Evolutionary conservation across 2,329 filamentous ascomycete species (phyloP).

Genomic region (Sclerotinia spermophila): DNA sequence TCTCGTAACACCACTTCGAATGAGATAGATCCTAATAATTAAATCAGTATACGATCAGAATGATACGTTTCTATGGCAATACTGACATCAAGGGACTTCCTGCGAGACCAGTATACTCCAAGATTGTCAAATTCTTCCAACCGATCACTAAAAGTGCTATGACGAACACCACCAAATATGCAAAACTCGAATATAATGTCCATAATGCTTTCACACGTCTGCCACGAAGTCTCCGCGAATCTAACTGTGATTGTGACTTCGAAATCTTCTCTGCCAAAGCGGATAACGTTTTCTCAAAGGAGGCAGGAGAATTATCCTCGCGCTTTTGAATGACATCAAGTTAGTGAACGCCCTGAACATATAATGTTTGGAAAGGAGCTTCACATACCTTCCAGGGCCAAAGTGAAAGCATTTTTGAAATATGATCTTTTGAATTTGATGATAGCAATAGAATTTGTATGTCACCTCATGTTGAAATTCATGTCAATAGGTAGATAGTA

Average conservation of each 20-base stretch:
- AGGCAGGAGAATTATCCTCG: constrained; percentile 77
- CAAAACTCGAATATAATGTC: constrained; percentile 87
- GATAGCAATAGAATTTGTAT: not conserved
- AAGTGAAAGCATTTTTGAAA: constrained; percentile 66
- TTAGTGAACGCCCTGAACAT: constrained; percentile 14
- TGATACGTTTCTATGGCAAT: not conserved
- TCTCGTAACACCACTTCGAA: constrained; percentile 61
- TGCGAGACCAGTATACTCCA: constrained; percentile 74
- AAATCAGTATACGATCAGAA: constrained; percentile 25
- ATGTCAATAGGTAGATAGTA: not conserved
- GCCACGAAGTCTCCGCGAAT: constrained; percentile 66
- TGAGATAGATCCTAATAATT: constrained; percentile 66
- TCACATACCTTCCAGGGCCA: constrained; percentile 76
- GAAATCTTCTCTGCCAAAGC: constrained; percentile 79
- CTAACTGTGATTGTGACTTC: constrained; percentile 67
- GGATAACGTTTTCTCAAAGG: constrained; percentile 88
- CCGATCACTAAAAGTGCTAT: constrained; percentile 83
- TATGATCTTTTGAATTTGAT: constrained; percentile 3
- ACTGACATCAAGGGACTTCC: constrained; percentile 74
- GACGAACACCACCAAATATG: constrained; percentile 81
- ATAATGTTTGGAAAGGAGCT: constrained; percentile 22
- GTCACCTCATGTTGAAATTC: constrained; percentile 25
- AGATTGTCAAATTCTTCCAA: constrained; percentile 69
- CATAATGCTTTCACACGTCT: constrained; percentile 79
- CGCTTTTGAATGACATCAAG: constrained; percentile 48